Base-by-base conservation (phyloP, 768 basidiomycete species). In the Leccinum rimulosum region DNA sequence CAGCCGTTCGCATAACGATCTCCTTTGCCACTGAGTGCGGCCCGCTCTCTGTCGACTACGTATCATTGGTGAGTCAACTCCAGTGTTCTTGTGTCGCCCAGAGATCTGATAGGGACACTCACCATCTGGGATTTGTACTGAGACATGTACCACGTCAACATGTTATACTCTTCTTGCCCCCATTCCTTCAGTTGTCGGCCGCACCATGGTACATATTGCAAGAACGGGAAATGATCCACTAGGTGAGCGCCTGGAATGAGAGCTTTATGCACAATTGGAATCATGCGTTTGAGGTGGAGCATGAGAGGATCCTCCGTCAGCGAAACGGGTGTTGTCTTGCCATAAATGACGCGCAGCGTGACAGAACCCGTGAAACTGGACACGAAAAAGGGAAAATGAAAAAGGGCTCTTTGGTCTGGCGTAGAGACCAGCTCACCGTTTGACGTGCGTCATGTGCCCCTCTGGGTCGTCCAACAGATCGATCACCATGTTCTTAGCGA, bases 181-280 rank as follows among this genome's bases (percentile, higher is more conserved):
- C 83, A 84, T 2, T 76, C 73, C 58, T 77, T 77, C 6, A 89
- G 75, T 55, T 84, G 80, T 15, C 77, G 74, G 1, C 84, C 75
- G 63, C 86, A 86, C n/a, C 82, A 83, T 1, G 87, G 86, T n/a
- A 89, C 64, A 61, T 82, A 84, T 19, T 57, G 60, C 27, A 78
- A 63, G 48, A 75, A 52, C 0, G 77, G 77, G 55, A 68, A 72
- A n/a, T 61, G 63, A 54, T 79, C 76, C 11, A 76, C 76, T 12
- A 61, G 57, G 51, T 73, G 73, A 5, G 70, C 63, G 2, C 77
- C 75, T 0, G 73, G 75, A 0, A 67, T 36, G 38, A 79, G 64
- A 2, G 71, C 71, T 2, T 61, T 56, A 17, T 74, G 70, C 1
- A 79, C 59, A 9, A 76, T 61, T 1, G 63, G 61, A 28, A 73